Conservation (phyloP, 108 stramenopile genomes). For the Schizochytrium sp. region DNA sequence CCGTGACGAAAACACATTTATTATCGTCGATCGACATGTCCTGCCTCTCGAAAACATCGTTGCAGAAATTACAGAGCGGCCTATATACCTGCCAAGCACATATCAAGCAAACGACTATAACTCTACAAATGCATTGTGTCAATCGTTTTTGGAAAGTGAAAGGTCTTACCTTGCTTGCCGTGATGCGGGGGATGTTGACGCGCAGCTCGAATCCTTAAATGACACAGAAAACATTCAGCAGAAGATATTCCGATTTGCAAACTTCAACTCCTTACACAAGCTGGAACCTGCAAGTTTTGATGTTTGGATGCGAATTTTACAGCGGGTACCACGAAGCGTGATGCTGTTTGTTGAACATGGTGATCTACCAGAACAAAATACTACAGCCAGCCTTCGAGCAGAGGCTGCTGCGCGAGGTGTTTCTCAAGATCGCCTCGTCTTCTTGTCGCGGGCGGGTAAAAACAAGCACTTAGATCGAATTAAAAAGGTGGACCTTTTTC, state of each 20-base stretch:
- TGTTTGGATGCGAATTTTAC: conserved; percentile 72
- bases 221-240: not conserved
- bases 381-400: conserved; percentile 61
- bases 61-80: conserved; percentile 64
- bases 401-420: conserved; percentile 72
- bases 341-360: conserved; percentile 64
- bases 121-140: not conserved
- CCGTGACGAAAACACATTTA: conserved; percentile 61
- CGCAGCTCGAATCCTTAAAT: not conserved
- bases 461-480: conserved; percentile 29
- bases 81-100: conserved; percentile 69
- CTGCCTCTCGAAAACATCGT: conserved; percentile 62
- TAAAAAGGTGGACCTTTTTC: conserved; percentile 67
- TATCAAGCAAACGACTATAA: conserved; percentile 68
- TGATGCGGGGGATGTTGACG: not conserved
- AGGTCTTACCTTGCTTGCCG: not conserved
- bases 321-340: conserved; percentile 62
- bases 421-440: conserved; percentile 41
- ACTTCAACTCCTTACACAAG: conserved; percentile 75
- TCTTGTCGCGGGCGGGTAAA: not conserved
- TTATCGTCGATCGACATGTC: conserved; percentile 47
- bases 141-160: conserved; percentile 1
- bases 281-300: conserved; percentile 70
- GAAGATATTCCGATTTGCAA: conserved; percentile 59
- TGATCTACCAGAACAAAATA: not conserved